phyloP scores from a whole-genome alignment of 176 grass and related monocot species.

The Musa beccarii region DNA sequence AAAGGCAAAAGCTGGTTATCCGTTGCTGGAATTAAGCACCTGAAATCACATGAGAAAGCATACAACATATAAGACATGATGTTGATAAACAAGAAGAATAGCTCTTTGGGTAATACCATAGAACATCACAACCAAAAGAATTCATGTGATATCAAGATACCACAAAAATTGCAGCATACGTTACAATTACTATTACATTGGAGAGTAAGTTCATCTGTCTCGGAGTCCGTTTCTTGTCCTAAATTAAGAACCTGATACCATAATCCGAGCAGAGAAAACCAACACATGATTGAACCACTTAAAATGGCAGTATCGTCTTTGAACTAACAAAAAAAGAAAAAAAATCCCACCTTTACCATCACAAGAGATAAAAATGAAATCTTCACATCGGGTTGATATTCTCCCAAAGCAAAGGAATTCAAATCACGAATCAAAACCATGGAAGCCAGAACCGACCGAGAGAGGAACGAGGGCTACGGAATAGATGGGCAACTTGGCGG shows the following conservation, averaged over 20 bases:
- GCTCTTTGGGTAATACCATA: too few relatives aligned
- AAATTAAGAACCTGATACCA: not conserved
- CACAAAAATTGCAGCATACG: too few relatives aligned
- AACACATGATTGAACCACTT: not conserved
- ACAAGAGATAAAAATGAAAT: not conserved
- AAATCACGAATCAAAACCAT: not conserved
- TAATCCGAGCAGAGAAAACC: not conserved
- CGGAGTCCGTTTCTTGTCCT: not conserved
- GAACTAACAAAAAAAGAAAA: not conserved
- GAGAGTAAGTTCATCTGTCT: too few relatives aligned
- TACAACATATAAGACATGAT: too few relatives aligned
- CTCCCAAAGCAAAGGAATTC: not conserved
- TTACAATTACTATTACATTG: too few relatives aligned
- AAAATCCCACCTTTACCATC: not conserved
- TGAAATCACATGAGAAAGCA: too few relatives aligned
- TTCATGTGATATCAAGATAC: too few relatives aligned
- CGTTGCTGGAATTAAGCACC: too few relatives aligned
- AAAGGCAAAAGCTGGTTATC: too few relatives aligned
- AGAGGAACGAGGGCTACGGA: constrained; percentile 70
- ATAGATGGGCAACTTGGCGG: constrained; percentile 79
- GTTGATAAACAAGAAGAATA: too few relatives aligned
- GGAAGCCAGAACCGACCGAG: constrained; percentile 30
- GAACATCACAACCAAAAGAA: too few relatives aligned
- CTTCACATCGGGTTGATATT: not conserved
- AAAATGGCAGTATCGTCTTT: not conserved